Evolutionary conservation across 2,329 filamentous ascomycete species (phyloP), one percentile per base, ranked within the genome.

Genomic region (Aspergillus transmontanensis): DNA sequence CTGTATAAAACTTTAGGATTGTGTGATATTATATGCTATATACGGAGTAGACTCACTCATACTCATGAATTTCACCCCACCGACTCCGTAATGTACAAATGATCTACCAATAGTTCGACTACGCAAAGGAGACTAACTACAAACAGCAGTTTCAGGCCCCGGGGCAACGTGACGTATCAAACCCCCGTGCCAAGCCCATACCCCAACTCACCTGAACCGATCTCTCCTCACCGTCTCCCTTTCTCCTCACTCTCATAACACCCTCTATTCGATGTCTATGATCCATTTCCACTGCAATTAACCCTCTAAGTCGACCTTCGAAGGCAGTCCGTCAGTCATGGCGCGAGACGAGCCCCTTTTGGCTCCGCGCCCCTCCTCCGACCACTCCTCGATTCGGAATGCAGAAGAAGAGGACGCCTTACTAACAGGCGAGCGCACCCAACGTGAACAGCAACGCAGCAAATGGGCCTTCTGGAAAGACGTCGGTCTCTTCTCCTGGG

Each of bases 401-500:
- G 82, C 84, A 54, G 85, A 85, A 67, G 87, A 89, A 76, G 87
- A 89, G 76, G 85, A 90, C 71, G 85, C 86, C 48, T 79, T 90
- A 64, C 77, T 89, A 62, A 85, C 87, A 43, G 84, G 89, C 67
- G 77, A 88, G 71, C 76, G 73, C n/a, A 74, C 71, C 6, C 68
- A 64, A 56, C 75, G 73, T n/a, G 54, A 65, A 30, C 66, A 69
- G 59, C 66, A 70, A 58, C 70, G 74, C 53, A 78, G 80, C 60
- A 78, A 77, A 63, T 86, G 86, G 76, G 76, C 86, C 61, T 84
- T 85, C 73, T 90, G 87, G 87, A 87, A 90, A 65, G 92, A 97
- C 75, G 78, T 91, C 58, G 86, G 89, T 28, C 81, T 96, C 66
- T 94, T 97, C 74, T 79, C 86, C 56, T 97, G 94, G 93, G 93